Base-by-base conservation (phyloP, 2,329 filamentous ascomycete genomes). In the Samsoniella hepiali region DNA sequence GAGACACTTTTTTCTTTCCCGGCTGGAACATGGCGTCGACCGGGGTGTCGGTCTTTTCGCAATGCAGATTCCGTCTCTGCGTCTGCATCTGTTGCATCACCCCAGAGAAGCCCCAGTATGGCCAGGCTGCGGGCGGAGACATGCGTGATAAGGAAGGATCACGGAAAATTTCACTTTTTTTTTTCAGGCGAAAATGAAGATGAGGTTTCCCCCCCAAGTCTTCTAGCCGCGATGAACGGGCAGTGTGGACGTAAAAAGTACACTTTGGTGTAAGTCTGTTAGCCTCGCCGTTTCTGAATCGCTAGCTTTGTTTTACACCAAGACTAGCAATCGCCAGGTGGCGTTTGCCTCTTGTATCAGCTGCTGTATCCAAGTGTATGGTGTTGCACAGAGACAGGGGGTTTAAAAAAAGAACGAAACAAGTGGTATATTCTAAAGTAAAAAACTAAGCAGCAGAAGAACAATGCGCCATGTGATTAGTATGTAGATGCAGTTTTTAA, bases 391-490 rank as follows among this genome's bases (percentile, higher is more conserved):
- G 17, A n/a, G 32, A 54, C 49, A 32, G 45, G 45, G 44, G 49
- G 5, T 54, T 6, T 38, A 8, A 8, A 27, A 44, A 29, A 50
- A 44, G 17, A 50, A 15, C 17, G 29, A 53, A 53, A 53, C 45
- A 42, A 60, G 34, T 53, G 36, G 47, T 60, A 60, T 60, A 44
- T 60, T 60, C 36, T 44, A 34, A 40, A 15, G 27, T 44, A 10
- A 36, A 57, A n/a, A 38, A 31, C 3, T 40, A 34, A 9, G 40
- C 17, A 42, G 27, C 1, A 40, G 9, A 31, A 32, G 22, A 44
- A 7, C 5, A 22, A 40, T 42, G n/a, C 5, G 31, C 56, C 22
- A 58, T 6, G 32, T 45, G 7, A 22, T 42, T 42, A 34, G 44
- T n/a, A 50, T 40, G n/a, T 54, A 38, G 34, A 50, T 40, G n/a